These are phyloP conservation scores for Collybiopsis confluens DNA, from an alignment of 768 basidiomycete genomes.

Conservation along the genomic window DNA sequence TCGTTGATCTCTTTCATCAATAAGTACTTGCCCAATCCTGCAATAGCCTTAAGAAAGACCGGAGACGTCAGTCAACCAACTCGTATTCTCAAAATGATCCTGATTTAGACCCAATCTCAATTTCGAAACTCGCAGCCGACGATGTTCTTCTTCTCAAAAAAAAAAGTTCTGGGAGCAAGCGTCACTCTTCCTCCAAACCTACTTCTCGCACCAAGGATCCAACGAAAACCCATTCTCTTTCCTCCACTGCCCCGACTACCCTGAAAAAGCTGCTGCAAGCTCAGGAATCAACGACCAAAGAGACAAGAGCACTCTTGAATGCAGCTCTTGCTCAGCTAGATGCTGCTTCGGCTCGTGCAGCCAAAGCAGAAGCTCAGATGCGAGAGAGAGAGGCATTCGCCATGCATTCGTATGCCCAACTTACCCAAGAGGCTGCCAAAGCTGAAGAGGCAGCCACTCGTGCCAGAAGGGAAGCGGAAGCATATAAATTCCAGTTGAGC, in stretches of 20 bases:
- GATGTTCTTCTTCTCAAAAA: neutral
- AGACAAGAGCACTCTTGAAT: constrained; percentile 6
- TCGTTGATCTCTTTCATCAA: neutral
- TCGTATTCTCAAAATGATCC: neutral
- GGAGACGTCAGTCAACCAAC: neutral
- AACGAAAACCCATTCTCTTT: neutral
- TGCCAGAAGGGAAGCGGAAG: constrained; percentile 3
- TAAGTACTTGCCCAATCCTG: neutral
- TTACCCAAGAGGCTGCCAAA: neutral
- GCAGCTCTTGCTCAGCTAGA: constrained; percentile 8
- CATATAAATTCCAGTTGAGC: constrained; percentile 8
- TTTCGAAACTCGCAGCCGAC: neutral
- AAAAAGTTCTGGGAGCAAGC: no score
- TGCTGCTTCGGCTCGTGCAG: constrained; percentile 6
- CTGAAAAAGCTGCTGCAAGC: constrained; percentile 4
- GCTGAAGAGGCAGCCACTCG: neutral
- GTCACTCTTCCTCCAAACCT: no score
- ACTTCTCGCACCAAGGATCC: neutral
- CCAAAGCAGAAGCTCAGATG: constrained; percentile 3
- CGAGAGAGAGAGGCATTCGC: neutral
- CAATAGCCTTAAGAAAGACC: neutral
- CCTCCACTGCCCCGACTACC: neutral
- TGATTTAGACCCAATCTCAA: neutral
- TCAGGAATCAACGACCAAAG: constrained; percentile 5
- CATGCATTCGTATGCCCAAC: neutral